phyloP scores from a whole-genome alignment of 371 early-diverging fungal genomes.

The Coemansia sp. region DNA sequence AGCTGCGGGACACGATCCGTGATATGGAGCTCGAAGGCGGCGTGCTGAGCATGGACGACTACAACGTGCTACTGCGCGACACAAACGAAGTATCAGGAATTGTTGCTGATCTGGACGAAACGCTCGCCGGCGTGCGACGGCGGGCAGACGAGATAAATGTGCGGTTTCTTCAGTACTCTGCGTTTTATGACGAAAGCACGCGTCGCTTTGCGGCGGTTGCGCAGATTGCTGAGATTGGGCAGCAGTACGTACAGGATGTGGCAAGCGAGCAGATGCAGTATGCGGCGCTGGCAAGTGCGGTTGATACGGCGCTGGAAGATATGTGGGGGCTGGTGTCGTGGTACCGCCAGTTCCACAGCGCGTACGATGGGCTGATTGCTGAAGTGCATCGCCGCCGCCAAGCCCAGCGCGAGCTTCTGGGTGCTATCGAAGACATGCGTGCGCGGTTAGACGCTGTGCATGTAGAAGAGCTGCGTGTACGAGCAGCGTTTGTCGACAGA shows the following conservation, averaged over 20 bases:
- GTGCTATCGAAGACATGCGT: conserved; percentile 41
- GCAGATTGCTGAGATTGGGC: conserved; percentile 11
- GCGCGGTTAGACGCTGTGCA: conserved; percentile 30
- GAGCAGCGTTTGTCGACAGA: conserved; percentile 33
- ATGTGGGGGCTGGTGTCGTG: conserved; percentile 45
- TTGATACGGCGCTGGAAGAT: conserved; percentile 33
- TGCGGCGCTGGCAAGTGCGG: conserved; percentile 1
- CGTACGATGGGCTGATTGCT: conserved; percentile 39
- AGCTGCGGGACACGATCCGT: conserved; percentile 43
- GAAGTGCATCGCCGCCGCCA: conserved; percentile 47
- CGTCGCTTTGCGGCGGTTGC: conserved; percentile 20
- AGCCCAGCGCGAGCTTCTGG: conserved; percentile 28
- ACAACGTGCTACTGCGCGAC: conserved; percentile 43
- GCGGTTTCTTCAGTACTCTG: conserved; percentile 37
- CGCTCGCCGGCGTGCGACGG: conserved; percentile 19
- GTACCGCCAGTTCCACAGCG: conserved; percentile 46
- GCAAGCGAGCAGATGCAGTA: conserved; percentile 22
- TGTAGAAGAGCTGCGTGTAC: conserved; percentile 26
- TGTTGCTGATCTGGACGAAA: conserved; percentile 34
- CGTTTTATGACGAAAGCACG: conserved; percentile 31
- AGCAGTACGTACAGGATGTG: conserved; percentile 8
- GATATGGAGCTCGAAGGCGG: conserved; percentile 42
- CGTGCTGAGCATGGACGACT: conserved; percentile 43
- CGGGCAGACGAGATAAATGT: conserved; percentile 43
- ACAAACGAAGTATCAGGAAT: conserved; percentile 42